These are phyloP conservation scores for Boletales sp. DNA, from an alignment of 768 basidiomycete species.

Conservation along the genomic window DNA sequence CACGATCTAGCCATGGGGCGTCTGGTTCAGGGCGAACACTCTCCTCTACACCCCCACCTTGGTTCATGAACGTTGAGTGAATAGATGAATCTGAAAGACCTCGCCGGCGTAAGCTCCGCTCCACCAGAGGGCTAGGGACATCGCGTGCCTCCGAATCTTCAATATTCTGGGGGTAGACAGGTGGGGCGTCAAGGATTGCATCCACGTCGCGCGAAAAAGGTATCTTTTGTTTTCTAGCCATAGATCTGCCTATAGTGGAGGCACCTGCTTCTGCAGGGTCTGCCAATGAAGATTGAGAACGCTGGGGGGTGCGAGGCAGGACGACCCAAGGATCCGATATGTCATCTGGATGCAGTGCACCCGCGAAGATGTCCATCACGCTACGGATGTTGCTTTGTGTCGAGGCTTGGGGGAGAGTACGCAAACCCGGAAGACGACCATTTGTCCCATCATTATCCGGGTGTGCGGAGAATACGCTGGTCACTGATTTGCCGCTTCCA, in stretches of 20 bases:
- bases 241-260: slow-evolving; percentile 18
- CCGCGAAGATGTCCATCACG: slow-evolving; percentile 90
- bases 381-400: slow-evolving; percentile 27
- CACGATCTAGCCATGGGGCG: slow-evolving; percentile 37
- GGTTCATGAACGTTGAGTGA: slow-evolving; percentile 72
- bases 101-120: slow-evolving; percentile 68
- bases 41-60: slow-evolving; percentile 36
- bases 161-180: slow-evolving; percentile 13
- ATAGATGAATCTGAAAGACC: slow-evolving; percentile 93
- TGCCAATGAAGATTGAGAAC: slow-evolving; percentile 25
- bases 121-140: slow-evolving; percentile 49
- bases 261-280: slow-evolving; percentile 12
- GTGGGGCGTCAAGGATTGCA: slow-evolving; percentile 65
- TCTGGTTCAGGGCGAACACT: not conserved
- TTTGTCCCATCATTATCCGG: slow-evolving; percentile 16
- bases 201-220: slow-evolving; percentile 66
- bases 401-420: slow-evolving; percentile 11
- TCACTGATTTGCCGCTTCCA: slow-evolving; percentile 55
- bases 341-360: slow-evolving; percentile 55
- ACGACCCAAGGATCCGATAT: slow-evolving; percentile 72
- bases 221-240: slow-evolving; percentile 11
- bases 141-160: slow-evolving; percentile 42
- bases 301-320: slow-evolving; percentile 42
- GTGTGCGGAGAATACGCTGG: slow-evolving; percentile 37
- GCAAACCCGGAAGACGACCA: slow-evolving; percentile 8